Conservation (phyloP, 768 basidiomycete species). For the Megacollybia marginata region DNA sequence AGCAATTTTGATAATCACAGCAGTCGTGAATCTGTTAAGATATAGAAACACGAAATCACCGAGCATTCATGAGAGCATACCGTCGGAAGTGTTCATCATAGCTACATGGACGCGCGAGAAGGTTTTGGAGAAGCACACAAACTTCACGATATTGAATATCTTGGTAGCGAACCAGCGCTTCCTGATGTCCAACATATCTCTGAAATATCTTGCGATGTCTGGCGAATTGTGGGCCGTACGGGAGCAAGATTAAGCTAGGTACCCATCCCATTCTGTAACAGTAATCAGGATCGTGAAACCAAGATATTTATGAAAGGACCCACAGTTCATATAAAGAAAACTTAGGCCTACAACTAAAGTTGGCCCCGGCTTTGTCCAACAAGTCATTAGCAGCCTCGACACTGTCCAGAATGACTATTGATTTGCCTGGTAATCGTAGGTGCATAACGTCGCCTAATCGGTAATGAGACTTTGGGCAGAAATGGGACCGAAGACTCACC, state of each 20-base stretch:
- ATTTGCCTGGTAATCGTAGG: conserved; percentile 13
- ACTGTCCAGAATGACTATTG: conserved; percentile 25
- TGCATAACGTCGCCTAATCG: conserved; percentile 9
- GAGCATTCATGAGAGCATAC: conserved; percentile 10
- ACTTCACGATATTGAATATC: conserved; percentile 17
- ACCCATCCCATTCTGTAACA: conserved; percentile 10
- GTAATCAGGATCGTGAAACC: background rate
- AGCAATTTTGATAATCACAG: conserved; percentile 12
- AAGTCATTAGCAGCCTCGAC: conserved; percentile 29
- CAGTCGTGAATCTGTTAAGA: conserved; percentile 3
- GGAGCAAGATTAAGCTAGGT: conserved; percentile 7
- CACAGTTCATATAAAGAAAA: conserved; percentile 15
- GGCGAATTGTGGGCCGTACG: conserved; percentile 17
- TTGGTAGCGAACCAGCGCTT: conserved; percentile 9
- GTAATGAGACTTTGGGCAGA: no score
- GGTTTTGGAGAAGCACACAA: conserved; percentile 18
- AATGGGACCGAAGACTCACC: no score
- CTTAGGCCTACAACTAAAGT: conserved; percentile 25
- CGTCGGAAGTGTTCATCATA: conserved; percentile 19
- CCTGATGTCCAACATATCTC: conserved; percentile 15
- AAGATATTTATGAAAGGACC: background rate
- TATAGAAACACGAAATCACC: background rate
- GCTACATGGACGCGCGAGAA: conserved; percentile 16
- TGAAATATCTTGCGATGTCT: conserved; percentile 19
- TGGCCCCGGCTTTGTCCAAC: conserved; percentile 30